Conservation (phyloP, 2,329 filamentous ascomycete species). For the Emergomyces pasteurianus region DNA sequence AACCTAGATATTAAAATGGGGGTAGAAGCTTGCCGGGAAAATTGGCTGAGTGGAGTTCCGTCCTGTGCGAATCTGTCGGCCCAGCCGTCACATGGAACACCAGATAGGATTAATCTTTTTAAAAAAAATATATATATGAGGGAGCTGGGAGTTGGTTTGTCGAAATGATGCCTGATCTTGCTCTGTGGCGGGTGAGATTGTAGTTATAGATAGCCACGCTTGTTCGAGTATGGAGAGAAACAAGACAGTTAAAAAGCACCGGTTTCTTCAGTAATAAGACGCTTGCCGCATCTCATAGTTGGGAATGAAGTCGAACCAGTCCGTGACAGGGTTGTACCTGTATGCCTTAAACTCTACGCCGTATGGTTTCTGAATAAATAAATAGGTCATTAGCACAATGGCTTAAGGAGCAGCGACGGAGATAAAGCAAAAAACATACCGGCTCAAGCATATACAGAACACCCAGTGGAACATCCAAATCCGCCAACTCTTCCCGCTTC, state of each 20-base stretch:
- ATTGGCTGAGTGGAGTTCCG: not conserved
- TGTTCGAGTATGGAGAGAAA: not conserved
- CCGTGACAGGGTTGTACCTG: slow-evolving; percentile 64
- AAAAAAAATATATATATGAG: not conserved
- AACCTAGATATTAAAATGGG: not conserved
- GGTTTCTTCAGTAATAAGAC: slow-evolving; percentile 13
- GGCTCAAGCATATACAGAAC: slow-evolving; percentile 93
- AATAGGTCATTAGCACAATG: not conserved
- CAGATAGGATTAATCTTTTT: not conserved
- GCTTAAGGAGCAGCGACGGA: not conserved
- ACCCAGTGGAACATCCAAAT: slow-evolving; percentile 85
- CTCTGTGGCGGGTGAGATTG: not conserved
- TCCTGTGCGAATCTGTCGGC: not conserved
- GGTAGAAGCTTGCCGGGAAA: not conserved
- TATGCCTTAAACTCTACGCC: slow-evolving; percentile 96
- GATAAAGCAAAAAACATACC: slow-evolving; percentile 19
- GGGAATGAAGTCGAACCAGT: slow-evolving; percentile 77
- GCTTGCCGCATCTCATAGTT: slow-evolving; percentile 59
- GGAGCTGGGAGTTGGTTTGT: not conserved
- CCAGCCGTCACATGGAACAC: not conserved
- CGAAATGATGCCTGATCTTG: not conserved
- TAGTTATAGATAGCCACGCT: not conserved
- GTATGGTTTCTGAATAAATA: slow-evolving; percentile 59
- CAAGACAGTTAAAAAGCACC: not conserved
- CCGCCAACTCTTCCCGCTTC: slow-evolving; percentile 79